Conservation (phyloP, 441 rosid species). For the Iberis amara region DNA sequence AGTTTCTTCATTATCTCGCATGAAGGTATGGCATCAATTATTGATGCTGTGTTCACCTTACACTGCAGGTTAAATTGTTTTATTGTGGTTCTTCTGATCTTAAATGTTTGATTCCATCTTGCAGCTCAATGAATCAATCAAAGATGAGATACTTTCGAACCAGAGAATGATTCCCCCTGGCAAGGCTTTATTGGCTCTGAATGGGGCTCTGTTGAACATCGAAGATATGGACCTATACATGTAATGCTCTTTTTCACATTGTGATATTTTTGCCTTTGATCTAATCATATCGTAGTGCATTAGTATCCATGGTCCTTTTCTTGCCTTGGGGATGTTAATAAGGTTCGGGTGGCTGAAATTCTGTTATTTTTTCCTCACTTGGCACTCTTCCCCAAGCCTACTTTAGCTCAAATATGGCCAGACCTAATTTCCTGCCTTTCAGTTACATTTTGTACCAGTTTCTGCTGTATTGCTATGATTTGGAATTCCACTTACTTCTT, state of each 20-base stretch:
- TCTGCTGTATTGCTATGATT: slow-evolving; percentile 6
- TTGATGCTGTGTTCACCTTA: slow-evolving; percentile 13
- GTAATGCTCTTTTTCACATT: slow-evolving; percentile 49
- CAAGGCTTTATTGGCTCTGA: slow-evolving; percentile 91
- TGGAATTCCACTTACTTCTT: slow-evolving; percentile 7
- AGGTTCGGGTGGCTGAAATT: slow-evolving; percentile 16
- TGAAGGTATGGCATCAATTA: slow-evolving; percentile 58
- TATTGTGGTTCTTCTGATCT: slow-evolving; percentile 16
- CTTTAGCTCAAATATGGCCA: slow-evolving; percentile 15
- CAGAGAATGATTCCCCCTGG: slow-evolving; percentile 98
- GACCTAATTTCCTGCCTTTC: slow-evolving; percentile 11
- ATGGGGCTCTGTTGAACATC: slow-evolving; percentile 92
- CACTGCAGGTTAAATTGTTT: slow-evolving; percentile 19
- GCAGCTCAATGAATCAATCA: slow-evolving; percentile 85
- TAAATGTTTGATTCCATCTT: slow-evolving; percentile 20
- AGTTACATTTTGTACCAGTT: slow-evolving; percentile 12
- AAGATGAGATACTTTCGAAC: slow-evolving; percentile 91
- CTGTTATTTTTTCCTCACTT: slow-evolving; percentile 15
- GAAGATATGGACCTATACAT: slow-evolving; percentile 90
- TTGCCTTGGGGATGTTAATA: slow-evolving; percentile 5
- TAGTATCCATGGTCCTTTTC: slow-evolving; percentile 10
- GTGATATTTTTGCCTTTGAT: slow-evolving; percentile 20
- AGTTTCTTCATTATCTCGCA: slow-evolving; percentile 94
- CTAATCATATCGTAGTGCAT: slow-evolving; percentile 5
- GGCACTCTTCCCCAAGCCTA: slow-evolving; percentile 7